phyloP scores from a whole-genome alignment of 2,329 filamentous ascomycete genomes.

The Nectriaceae sp. region DNA sequence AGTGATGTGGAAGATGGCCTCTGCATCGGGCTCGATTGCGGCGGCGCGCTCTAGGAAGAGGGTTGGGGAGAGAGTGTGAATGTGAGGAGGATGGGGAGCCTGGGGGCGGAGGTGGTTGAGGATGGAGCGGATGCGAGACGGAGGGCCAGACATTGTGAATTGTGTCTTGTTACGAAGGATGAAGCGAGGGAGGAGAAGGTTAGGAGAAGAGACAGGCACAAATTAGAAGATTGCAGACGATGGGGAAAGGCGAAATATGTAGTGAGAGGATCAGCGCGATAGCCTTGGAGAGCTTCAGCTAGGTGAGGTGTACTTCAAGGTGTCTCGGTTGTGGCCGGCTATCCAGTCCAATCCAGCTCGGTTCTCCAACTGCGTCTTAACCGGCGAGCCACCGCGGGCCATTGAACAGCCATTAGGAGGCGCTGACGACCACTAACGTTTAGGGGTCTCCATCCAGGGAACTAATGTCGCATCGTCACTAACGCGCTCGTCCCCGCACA shows the following conservation, averaged over 20 bases:
- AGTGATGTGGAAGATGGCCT: slow-evolving; percentile 84
- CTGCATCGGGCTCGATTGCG: slow-evolving; percentile 80
- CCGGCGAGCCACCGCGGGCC: background rate
- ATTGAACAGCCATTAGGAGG: too few species aligned
- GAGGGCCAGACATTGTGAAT: slow-evolving; percentile 63
- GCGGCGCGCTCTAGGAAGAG: slow-evolving; percentile 86
- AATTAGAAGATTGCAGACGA: too few species aligned
- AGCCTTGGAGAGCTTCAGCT: background rate
- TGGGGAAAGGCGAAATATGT: background rate
- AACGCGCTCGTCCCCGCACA: background rate
- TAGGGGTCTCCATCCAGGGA: slow-evolving; percentile 5
- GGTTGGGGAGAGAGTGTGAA: slow-evolving; percentile 83
- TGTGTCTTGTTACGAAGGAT: background rate
- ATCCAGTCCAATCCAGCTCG: slow-evolving; percentile 21
- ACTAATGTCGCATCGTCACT: background rate
- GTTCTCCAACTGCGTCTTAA: slow-evolving; percentile 22
- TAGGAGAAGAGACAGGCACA: background rate
- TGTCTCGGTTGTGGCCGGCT: slow-evolving; percentile 30
- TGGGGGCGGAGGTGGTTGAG: slow-evolving; percentile 49
- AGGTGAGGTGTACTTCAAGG: background rate
- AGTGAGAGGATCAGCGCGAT: background rate
- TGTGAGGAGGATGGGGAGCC: slow-evolving; percentile 54
- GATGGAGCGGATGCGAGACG: slow-evolving; percentile 61
- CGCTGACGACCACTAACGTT: slow-evolving; percentile 18
- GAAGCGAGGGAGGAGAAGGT: slow-evolving; percentile 1